These are phyloP conservation scores for Neofusicoccum sp. DNA, from an alignment of 2,329 filamentous ascomycete genomes.

Conservation along the genomic window DNA sequence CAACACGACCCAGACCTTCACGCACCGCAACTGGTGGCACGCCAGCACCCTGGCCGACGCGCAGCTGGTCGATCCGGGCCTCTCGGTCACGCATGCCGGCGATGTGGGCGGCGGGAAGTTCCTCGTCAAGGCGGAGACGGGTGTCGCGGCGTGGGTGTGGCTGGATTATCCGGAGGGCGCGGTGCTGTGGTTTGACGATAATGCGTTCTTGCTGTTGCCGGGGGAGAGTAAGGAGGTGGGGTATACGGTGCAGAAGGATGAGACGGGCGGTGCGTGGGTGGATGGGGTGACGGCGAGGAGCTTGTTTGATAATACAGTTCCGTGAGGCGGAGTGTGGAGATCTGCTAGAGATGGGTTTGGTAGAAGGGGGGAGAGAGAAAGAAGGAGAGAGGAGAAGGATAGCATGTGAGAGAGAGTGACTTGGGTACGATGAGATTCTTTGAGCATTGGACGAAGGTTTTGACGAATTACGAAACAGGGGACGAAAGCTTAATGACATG, in stretches of 20 bases:
- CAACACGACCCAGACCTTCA: conserved; percentile 39
- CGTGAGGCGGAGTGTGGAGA: conserved; percentile 10
- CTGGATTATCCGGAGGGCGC: conserved; percentile 51
- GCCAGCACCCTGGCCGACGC: conserved; percentile 47
- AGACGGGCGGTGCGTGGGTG: conserved; percentile 45
- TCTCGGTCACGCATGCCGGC: conserved; percentile 39
- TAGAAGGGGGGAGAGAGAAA: too few relatives aligned
- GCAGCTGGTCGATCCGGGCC: conserved; percentile 48
- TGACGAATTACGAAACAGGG: too few relatives aligned
- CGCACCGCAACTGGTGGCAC: conserved; percentile 53
- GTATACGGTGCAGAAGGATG: conserved; percentile 48
- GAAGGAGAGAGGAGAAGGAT: too few relatives aligned
- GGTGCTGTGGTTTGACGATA: conserved; percentile 53
- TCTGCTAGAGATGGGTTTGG: not conserved
- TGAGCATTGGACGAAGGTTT: too few relatives aligned
- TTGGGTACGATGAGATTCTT: too few relatives aligned
- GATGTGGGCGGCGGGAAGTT: conserved; percentile 35
- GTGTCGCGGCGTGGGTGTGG: conserved; percentile 56
- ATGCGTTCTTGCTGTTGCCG: conserved; percentile 51
- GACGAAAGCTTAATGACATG: too few relatives aligned
- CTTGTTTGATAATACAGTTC: conserved; percentile 49
- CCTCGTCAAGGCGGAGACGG: conserved; percentile 47
- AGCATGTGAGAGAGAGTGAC: too few relatives aligned
- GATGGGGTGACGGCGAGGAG: conserved; percentile 51
- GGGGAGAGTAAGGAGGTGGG: conserved; percentile 46